Base-by-base conservation (phyloP, 371 early-diverging fungal species). In the Paramicrosporidium saccamoebae region DNA sequence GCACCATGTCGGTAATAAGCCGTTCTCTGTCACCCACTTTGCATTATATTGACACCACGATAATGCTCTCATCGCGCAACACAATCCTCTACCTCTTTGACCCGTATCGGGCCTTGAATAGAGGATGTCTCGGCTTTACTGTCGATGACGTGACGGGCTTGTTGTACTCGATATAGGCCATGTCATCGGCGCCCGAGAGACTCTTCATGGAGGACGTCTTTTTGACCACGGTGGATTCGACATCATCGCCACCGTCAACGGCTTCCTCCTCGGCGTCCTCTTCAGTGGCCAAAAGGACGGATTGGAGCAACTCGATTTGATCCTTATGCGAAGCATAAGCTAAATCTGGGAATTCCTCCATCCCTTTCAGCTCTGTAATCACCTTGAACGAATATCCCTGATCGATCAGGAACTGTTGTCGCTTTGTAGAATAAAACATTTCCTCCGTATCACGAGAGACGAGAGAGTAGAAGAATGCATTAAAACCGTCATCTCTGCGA, bases 361-460 rank as follows among this genome's bases (percentile, higher is more conserved):
- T 57, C 6, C 75, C 77, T 28, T 71, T 66, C 5, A 79, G 51
- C 10, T 61, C 51, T 4, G 62, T 68, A 28, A 84, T 69, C 12
- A 78, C 90, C 44, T 88, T 92, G 53, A 92, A 98, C 10, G 88
- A 69, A 44, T 98, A 98, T 1, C 98, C 99, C 46, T 98, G 99
- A 43, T 98, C 98, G 19, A 98, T 74, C 33, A 98, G 44, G 44
- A 96, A 98, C 44, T 90, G 92, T 42, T 92, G 86, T 19, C 98
- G 63, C 41, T 88, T 90, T 8, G 75, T 61, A n/a, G 84, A 78
- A 35, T 92, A 98, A 28, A 62, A 79, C 73, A 97, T 92, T 48
- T 98, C 99, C 37, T 94, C 79, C 0, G 99, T 98, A 46, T 98
- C 97, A 28, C 68, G 67, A 19, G 73, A 69, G 4, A 98, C 96